Base-by-base conservation (phyloP, 257 asterid species). In the Ajuga chamaepitys region DNA sequence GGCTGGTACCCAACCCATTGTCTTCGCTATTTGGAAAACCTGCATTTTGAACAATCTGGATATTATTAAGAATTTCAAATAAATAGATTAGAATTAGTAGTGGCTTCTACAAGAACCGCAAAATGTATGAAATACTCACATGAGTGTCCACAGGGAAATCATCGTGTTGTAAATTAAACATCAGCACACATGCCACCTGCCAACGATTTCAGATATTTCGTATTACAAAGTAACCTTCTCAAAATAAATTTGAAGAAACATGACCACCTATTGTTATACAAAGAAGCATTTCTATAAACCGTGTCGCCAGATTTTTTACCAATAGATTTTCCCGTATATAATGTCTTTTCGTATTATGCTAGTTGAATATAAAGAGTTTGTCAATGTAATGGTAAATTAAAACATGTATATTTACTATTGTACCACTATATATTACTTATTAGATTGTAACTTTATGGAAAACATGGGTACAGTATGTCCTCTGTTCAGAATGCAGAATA, bases 141-240 rank as follows among this genome's bases (percentile, higher is more conserved):
- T 91, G 97, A 38, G 95, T 86, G 80, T 88, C 97, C 51, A 88
- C 96, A 0, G 96, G 95, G 69, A 91, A 88, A 75, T 90, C 96
- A 57, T 90, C 95, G 54, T 74, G 81, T 60, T 90, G 96, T 62
- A 90, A 86, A 46, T 90, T 82, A 75, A 90, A 88, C 97, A 90
- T 78, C 93, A 90, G 68, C 28, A 90, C 96, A 9, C 97, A 90
- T 3, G 97, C 77, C 70, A 90, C 96, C 97, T 90, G 85, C 72
- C 52, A 81, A 67, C 13, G 68, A 67, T 66, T 59, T 58, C 63
- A 73, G 63, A 46, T 37, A 35, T 62, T 50, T 67, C n/a, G 63
- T 20, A 67, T 32, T 52, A 55, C 50, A 42, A 18, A 57, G 67
- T 14, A 46, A 68, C 2, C 35, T 67, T 18, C 12, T 25, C 54